Evolutionary conservation across 2,329 filamentous ascomycete species (phyloP), one percentile per base, ranked within the genome.

Genomic region (Dactylonectria macrodidyma): DNA sequence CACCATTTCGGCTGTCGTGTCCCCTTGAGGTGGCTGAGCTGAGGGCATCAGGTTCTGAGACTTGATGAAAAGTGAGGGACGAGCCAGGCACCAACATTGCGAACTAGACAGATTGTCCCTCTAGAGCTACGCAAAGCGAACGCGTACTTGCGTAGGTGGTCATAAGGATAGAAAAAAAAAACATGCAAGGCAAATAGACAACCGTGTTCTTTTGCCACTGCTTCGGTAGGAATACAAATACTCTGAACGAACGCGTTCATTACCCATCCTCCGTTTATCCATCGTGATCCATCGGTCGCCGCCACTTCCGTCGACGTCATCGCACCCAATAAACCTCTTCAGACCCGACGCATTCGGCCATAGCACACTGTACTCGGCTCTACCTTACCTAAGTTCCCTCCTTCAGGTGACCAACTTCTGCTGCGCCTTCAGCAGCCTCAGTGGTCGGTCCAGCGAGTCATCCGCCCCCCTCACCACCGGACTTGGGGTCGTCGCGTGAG

Each of bases 361-460:
- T 36, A 33, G 26, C 30, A 30, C 19, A 11, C 46, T 24, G 22
- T 48, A 48, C 46, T 11, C 24, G 19, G 14, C n/a, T 19, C 33
- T 22, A 30, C 26, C 26, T 30, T 30, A 30, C 26, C 26, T 30
- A 5, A 38, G 34, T 11, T 19, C 8, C 50, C 50, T 36, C 50
- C 47, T 50, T 44, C 48, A 55, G 48, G 46, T 66, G 58, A 58
- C 61, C 63, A 51, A n/a, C 48, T 46, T 16, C 47, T 26, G 36
- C 33, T 26, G 48, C 30, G 19, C 34, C 62, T 51, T 36, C 33
- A 48, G 36, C 36, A 26, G 41, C 41, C 56, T 63, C 44, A 63
- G 60, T 63, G 62, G 62, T 44, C 54, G 44, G 33, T 30, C 14
- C 58, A 57, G 59, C 36, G 57, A 47, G 48, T 66, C 64, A 66